Base-by-base conservation (phyloP, 371 early-diverging fungal species). In the Lichtheimia hyalospora region DNA sequence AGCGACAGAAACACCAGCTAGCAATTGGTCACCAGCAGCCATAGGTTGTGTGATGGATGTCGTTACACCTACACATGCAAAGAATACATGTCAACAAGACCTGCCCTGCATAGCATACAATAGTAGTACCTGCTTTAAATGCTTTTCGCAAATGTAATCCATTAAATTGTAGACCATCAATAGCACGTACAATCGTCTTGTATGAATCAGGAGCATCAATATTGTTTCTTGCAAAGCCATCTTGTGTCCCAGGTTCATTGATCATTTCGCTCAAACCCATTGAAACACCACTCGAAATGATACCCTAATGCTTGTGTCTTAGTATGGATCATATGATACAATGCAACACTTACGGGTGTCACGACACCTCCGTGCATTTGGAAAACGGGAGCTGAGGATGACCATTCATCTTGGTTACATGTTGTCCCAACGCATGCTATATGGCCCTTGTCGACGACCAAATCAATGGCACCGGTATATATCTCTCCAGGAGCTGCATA, bases 161-260 rank as follows among this genome's bases (percentile, higher is more conserved):
- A 34, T 79, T 81, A 34, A 87, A 73, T 60, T 84, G 83, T 14
- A 88, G 52, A 0, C 87, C 89, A 64, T 88, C 89, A 6, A 74
- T 71, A 23, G 87, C 86, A 39, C 73, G 54, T 8, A 73, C 66
- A 16, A 87, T 53, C 0, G 66, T 63, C 46, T 8, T 46, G 5
- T 2, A 16, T 21, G 16, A 16, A 13, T 14, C 68, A 60, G 43
- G 54, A 46, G 76, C 64, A 21, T 66, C 56, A 8, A 71, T 34
- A 49, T 75, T 66, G 40, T 72, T 62, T 16, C 63, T 54, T 3
- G 76, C 72, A 49, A 53, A 52, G n/a, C 88, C 88, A 69, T 86
- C 86, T n/a, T 70, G 54, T 14, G 88, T 87, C 10, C 64, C 56
- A 0, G 62, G 64, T 58, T 89, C 89, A 8, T 71, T 61, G 42